Base-by-base conservation (phyloP, 2,329 filamentous ascomycete genomes). In the Xylaria sp. region DNA sequence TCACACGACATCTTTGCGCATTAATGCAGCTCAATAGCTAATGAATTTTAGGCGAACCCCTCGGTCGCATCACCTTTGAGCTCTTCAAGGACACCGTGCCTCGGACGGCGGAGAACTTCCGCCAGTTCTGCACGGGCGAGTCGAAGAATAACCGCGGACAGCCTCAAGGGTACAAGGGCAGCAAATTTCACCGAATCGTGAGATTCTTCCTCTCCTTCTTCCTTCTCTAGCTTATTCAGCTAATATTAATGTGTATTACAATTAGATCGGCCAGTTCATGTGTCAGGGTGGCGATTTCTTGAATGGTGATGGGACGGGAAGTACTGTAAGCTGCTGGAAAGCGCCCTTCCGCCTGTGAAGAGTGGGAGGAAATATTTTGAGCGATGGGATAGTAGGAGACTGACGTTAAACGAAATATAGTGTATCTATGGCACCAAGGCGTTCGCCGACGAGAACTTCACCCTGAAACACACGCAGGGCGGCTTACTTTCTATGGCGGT, bases 271-370 rank as follows among this genome's bases (percentile, higher is more conserved):
- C 82, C 92, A 93, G 76, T 98, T 98, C 83, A 98, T 98, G 95
- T 92, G 96, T 77, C 96, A 99, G 81, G 95, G 95, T 54, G 96
- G 96, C 63, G 96, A 99, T 81, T 98, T 98, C 80, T 84, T 97
- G 70, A 94, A 97, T 76, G 93, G 94, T 61, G 93, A 98, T 80
- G 96, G 96, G 60, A 97, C 93, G 0, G 96, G 96, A 9, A 94
- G 91, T 55, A 91, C 91, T 12, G 76, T 78, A 72, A 66, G 75
- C 72, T 55, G 5, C 29, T 44, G 5, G 13, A 18, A 44, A 10
- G 10, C 16, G 6, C 12, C n/a, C 29, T 3, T 55, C 18, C 8
- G 10, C 6, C 5, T 35, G 2, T 1, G 32, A 35, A 1, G 32
- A 35, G 12, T 23, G 29, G n/a, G 12, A 12, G 25, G 16, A 53